Evolutionary conservation across 1,284 basidiomycete genomes (phyloP).

Genomic region (Cystodermella granulosa): DNA sequence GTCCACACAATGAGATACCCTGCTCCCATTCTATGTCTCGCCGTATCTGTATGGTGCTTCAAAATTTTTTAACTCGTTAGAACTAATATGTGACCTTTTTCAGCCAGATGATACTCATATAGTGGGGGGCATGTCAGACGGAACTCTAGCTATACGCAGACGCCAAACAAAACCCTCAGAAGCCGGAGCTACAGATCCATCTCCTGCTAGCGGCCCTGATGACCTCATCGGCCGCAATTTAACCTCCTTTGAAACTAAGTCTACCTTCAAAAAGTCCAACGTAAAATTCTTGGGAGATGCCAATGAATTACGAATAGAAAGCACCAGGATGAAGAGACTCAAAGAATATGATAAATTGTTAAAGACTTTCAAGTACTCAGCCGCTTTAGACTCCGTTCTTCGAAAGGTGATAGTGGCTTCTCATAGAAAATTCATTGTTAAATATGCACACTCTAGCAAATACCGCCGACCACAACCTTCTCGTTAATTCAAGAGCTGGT

Average conservation of each 20-base stretch:
- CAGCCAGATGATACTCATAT: slow-evolving; percentile 96
- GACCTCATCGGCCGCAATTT: slow-evolving; percentile 57
- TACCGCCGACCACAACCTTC: slow-evolving; percentile 81
- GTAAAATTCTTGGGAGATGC: too few relatives aligned
- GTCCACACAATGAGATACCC: slow-evolving; percentile 99
- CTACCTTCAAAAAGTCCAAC: too few relatives aligned
- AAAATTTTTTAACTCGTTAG: slow-evolving; percentile 4
- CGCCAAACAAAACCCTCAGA: slow-evolving; percentile 74
- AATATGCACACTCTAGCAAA: slow-evolving; percentile 47
- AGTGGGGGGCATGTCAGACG: slow-evolving; percentile 93
- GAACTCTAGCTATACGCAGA: slow-evolving; percentile 84
- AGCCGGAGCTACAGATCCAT: slow-evolving; percentile 45
- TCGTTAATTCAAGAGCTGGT: slow-evolving; percentile 91
- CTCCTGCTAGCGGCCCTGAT: slow-evolving; percentile 64
- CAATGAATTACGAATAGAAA: slow-evolving; percentile 71
- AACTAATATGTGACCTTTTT: slow-evolving; percentile 7
- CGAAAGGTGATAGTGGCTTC: slow-evolving; percentile 68
- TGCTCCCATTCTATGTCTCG: slow-evolving; percentile 84
- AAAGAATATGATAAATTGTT: slow-evolving; percentile 86
- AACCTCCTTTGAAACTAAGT: too few relatives aligned
- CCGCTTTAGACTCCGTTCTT: slow-evolving; percentile 86
- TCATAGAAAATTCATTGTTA: slow-evolving; percentile 3
- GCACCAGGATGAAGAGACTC: slow-evolving; percentile 66
- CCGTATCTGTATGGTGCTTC: slow-evolving; percentile 68
- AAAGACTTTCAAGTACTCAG: slow-evolving; percentile 92